These are phyloP conservation scores for Tulasnella sp. DNA, from an alignment of 768 basidiomycete genomes.

Conservation along the genomic window DNA sequence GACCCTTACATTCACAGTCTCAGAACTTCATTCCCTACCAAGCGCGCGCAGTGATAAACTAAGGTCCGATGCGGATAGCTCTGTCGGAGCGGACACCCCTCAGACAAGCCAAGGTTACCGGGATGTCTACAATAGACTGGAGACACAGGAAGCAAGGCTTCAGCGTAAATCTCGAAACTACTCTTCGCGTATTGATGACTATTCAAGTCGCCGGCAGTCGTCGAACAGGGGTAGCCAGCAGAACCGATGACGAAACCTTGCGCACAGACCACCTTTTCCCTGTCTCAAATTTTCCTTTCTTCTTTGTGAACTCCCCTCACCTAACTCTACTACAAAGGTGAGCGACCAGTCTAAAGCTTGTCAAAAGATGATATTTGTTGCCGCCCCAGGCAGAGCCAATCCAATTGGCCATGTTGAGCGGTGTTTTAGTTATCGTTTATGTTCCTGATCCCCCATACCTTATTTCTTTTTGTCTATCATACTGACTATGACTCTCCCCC, in stretches of 20 bases:
- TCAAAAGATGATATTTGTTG: not conserved
- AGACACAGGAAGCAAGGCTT: slow-evolving; percentile 14
- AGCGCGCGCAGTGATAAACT: not conserved
- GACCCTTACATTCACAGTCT: not conserved
- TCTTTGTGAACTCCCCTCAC: not conserved
- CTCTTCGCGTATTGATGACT: not conserved
- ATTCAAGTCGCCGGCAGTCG: not conserved
- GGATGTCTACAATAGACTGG: slow-evolving; percentile 19
- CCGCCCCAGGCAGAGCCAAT: slow-evolving; percentile 7
- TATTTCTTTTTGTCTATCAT: not conserved
- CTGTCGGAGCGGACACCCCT: slow-evolving; percentile 13
- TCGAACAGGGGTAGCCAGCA: not conserved
- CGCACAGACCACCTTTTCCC: not conserved
- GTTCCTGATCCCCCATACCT: not conserved
- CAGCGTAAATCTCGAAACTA: not conserved
- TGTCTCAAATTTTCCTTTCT: not conserved
- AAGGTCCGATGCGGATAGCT: not conserved
- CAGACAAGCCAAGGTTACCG: not conserved
- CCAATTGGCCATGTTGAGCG: not conserved
- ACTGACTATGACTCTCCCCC: not conserved
- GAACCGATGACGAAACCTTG: not conserved
- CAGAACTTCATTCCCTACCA: not conserved
- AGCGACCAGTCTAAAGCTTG: not conserved
- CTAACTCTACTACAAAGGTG: not conserved
- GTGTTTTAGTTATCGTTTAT: not conserved